Base-by-base conservation (phyloP, 2,329 filamentous ascomycete genomes). In the Pseudocercospora eumusae region DNA sequence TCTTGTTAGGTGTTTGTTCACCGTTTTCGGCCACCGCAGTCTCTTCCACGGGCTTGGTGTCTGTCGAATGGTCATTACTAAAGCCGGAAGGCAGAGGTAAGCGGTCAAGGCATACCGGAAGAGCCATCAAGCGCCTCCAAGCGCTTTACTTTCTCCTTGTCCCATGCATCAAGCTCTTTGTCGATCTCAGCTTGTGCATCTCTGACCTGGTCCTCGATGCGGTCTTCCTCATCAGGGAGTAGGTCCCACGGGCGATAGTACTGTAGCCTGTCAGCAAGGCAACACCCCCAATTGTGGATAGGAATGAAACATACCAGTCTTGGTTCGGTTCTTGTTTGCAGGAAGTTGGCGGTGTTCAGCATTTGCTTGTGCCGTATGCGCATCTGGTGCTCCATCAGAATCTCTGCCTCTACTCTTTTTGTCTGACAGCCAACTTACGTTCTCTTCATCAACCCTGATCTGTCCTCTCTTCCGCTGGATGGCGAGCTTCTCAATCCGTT, bases 181-280 rank as follows among this genome's bases (percentile, higher is more conserved):
- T 85, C 82, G 66, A 96, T 86, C 6, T 75, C 80, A 1, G 79
- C 81, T 74, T 92, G 83, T 15, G 84, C 85, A 57, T 88, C 84
- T 52, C 83, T 80, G 27, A 91, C 81, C 75, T 96, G 93, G 4
- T 83, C 79, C 50, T 87, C 83, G 72, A 97, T 90, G 10, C 76
- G 81, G 4, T 86, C 83, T 75, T 93, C 86, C 74, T 97, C 89
- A 49, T 85, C 82, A 4, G 80, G 75, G 31, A 85, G 86, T 60
- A 90, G 81, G 69, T 92, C 87, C 88, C 90, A 96, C 0, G 93
- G 93, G 50, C 88, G 87, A 76, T 95, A 97, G 75, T 89, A 93
- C 92, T 96, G 66, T 45, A 68, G 74, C 20, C 23, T 28, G 58
- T 67, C 15, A 63, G 55, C 18, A 27, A 18, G 18, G 20, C 15